These are phyloP conservation scores for Colletotrichum musae DNA, from an alignment of 2,329 filamentous ascomycete genomes.

Conservation along the genomic window DNA sequence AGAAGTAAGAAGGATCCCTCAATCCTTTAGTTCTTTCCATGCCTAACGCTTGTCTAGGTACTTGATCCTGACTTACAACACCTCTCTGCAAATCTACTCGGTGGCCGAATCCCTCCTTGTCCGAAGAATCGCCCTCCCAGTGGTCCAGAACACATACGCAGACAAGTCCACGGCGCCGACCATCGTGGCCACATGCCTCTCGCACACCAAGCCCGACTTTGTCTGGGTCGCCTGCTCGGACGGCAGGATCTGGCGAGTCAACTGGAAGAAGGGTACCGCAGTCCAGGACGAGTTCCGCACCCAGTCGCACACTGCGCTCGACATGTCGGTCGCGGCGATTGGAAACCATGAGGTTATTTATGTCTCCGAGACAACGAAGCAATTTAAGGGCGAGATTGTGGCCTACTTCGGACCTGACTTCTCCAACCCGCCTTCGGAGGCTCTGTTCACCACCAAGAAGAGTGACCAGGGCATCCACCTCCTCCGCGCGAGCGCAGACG, in stretches of 20 bases:
- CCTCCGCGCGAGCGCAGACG: conserved; percentile 66
- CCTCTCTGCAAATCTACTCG: conserved; percentile 85
- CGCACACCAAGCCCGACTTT: conserved; percentile 57
- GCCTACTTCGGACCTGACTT: conserved; percentile 58
- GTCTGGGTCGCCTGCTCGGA: conserved; percentile 74
- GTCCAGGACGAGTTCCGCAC: conserved; percentile 59
- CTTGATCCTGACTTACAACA: conserved; percentile 81
- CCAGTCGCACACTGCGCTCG: conserved; percentile 60
- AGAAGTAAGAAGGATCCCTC: conserved; percentile 63
- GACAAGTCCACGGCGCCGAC: conserved; percentile 48
- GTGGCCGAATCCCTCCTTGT: conserved; percentile 85
- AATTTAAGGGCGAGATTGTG: conserved; percentile 52
- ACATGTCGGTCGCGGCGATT: conserved; percentile 60
- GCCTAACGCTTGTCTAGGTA: conserved; percentile 65
- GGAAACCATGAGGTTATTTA: conserved; percentile 61
- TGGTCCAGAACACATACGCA: conserved; percentile 42
- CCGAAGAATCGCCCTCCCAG: conserved; percentile 75
- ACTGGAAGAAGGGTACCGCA: conserved; percentile 69
- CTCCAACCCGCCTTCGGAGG: conserved; percentile 49
- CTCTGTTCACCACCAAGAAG: conserved; percentile 55
- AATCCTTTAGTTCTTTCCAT: conserved; percentile 24
- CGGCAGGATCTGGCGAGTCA: conserved; percentile 69
- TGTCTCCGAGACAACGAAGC: conserved; percentile 36
- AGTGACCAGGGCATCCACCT: conserved; percentile 53
- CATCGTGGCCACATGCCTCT: conserved; percentile 60